A percentile compares a stretch with the other conserved stretches of the same genome.
phyloP scores from a whole-genome alignment of 2,329 filamentous ascomycete genomes.

The Thielaviopsis punctulata region DNA sequence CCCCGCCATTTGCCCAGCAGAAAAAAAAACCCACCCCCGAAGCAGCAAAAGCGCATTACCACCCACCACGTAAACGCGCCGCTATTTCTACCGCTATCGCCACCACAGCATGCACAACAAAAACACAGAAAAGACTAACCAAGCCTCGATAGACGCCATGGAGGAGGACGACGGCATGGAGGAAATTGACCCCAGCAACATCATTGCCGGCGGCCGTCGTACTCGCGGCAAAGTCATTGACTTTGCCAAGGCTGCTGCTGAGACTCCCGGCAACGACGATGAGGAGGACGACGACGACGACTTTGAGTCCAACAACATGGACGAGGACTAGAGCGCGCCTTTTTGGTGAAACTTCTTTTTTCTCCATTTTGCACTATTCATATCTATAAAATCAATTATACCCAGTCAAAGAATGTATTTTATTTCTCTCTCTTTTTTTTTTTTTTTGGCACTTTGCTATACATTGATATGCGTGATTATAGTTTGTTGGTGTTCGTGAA shows the following conservation, averaged over 20 bases:
- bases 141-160: constrained; percentile 20
- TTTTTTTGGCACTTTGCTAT: too few species aligned
- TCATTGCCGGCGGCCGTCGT: constrained; percentile 60
- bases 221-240: constrained; percentile 88
- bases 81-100: background rate
- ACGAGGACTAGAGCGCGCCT: constrained; percentile 28
- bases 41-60: too few species aligned
- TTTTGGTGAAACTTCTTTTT: too few species aligned
- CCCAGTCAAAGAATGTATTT: too few species aligned
- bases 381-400: background rate
- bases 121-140: constrained; percentile 15
- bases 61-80: background rate
- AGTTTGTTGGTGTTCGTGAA: too few species aligned
- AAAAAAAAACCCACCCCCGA: too few species aligned
- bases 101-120: too few species aligned
- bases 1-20: background rate
- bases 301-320: constrained; percentile 57
- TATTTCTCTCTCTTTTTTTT: background rate
- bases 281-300: constrained; percentile 66
- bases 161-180: constrained; percentile 73
- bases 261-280: constrained; percentile 57
- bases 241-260: constrained; percentile 75
- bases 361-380: background rate
- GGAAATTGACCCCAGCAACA: constrained; percentile 81
- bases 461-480: too few species aligned